phyloP scores from a whole-genome alignment of 495 filamentous ascomycete genomes.

The Apodospora peruviana region DNA sequence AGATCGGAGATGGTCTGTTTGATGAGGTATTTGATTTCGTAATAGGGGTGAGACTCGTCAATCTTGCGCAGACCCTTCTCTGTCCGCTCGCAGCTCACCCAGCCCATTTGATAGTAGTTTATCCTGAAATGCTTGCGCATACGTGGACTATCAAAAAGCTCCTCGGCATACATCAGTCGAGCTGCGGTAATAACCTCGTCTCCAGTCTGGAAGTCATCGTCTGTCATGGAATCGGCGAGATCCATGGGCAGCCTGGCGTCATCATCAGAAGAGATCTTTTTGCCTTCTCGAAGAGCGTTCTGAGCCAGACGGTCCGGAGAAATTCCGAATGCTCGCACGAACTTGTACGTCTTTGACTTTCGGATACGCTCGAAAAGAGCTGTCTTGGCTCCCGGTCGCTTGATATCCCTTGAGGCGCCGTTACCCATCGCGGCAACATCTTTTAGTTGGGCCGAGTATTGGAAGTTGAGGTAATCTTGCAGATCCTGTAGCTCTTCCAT shows the following conservation, averaged over 20 bases:
- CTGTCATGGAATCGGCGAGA: conserved; percentile 69
- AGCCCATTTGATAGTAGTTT: conserved; percentile 72
- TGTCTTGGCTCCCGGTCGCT: conserved; percentile 71
- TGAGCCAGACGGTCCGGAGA: conserved; percentile 79
- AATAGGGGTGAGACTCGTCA: conserved; percentile 91
- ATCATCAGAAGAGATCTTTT: conserved; percentile 79
- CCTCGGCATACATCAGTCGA: conserved; percentile 84
- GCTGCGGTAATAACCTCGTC: conserved; percentile 71
- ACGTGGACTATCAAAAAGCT: conserved; percentile 79
- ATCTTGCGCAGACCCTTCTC: conserved; percentile 93
- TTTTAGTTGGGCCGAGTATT: conserved; percentile 76
- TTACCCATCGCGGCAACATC: conserved; percentile 62
- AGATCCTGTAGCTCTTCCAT: conserved; percentile 95
- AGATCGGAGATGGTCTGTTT: conserved; percentile 79
- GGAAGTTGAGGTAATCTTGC: conserved; percentile 95
- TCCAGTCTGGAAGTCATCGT: conserved; percentile 69
- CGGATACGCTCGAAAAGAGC: conserved; percentile 79
- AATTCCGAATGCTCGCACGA: conserved; percentile 88
- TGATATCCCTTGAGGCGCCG: conserved; percentile 38
- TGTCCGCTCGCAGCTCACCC: conserved; percentile 81
- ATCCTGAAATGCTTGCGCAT: conserved; percentile 83
- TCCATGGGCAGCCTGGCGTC: conserved; percentile 69
- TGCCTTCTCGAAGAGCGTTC: conserved; percentile 72
- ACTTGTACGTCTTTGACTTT: conserved; percentile 66
- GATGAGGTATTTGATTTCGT: conserved; percentile 94